Conservation (phyloP, 148 eudicot genomes). For the Cornus kousa region DNA sequence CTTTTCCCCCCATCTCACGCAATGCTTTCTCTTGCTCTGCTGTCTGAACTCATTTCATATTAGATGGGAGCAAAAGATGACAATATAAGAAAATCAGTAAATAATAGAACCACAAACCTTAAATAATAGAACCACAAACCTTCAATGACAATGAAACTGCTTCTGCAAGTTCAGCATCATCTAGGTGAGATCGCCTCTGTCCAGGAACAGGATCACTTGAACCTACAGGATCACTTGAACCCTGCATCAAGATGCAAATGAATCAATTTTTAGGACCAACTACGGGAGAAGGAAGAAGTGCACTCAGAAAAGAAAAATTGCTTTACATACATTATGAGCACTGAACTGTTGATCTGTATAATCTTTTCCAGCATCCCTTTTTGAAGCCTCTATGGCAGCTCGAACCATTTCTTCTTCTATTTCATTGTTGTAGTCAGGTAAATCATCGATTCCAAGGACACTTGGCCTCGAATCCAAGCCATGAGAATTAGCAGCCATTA, state of each 20-base stretch:
- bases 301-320: not conserved
- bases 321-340: constrained; percentile 23
- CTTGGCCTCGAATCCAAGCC: constrained; percentile 39
- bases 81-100: not conserved
- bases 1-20: constrained; percentile 35
- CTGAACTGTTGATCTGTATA: constrained; percentile 38
- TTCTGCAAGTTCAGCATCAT: constrained; percentile 60
- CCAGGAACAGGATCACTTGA: constrained; percentile 33
- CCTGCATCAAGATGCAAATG: constrained; percentile 25
- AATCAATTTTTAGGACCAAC: not conserved
- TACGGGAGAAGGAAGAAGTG: not conserved
- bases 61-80: constrained; percentile 8
- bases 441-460: constrained; percentile 56
- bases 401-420: constrained; percentile 96
- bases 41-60: constrained; percentile 40
- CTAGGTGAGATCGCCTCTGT: constrained; percentile 38
- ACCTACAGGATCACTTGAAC: constrained; percentile 29
- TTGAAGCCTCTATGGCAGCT: constrained; percentile 99
- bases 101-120: constrained; percentile 45
- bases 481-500: constrained; percentile 14
- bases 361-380: constrained; percentile 52
- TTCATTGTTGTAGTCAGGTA: constrained; percentile 60
- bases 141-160: constrained; percentile 80
- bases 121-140: constrained; percentile 62
- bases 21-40: constrained; percentile 69